Evolutionary conservation across 345 rosid genomes (phyloP).

Genomic region (Gynandropsis gynandra): DNA sequence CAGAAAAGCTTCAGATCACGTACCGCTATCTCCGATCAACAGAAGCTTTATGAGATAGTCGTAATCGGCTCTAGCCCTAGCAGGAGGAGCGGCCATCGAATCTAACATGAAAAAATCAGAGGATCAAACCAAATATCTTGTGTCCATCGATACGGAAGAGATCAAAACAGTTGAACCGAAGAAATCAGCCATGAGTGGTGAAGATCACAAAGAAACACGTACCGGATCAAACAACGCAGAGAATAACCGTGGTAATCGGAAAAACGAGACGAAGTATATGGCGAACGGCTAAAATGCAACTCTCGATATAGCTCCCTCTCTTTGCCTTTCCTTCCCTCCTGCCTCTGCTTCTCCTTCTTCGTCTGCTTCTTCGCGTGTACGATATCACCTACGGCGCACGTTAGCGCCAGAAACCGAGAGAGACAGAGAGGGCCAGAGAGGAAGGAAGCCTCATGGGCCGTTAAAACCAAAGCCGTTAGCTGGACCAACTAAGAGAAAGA

Average conservation of each 20-base stretch:
- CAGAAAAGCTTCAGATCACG: slow-evolving; percentile 21
- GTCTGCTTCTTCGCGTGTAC: slow-evolving; percentile 25
- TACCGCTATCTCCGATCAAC: slow-evolving; percentile 72
- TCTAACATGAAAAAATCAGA: slow-evolving; percentile 10
- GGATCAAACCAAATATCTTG: slow-evolving; percentile 15
- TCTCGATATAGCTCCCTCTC: slow-evolving; percentile 21
- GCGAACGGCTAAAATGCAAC: slow-evolving; percentile 28
- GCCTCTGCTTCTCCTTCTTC: slow-evolving; percentile 9
- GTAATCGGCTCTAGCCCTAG: slow-evolving; percentile 68
- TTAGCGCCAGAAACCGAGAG: slow-evolving; percentile 3
- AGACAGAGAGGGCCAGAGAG: background rate
- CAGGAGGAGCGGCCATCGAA: slow-evolving; percentile 73
- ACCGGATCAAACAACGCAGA: slow-evolving; percentile 17
- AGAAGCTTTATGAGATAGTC: slow-evolving; percentile 78
- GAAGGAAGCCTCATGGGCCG: slow-evolving; percentile 25
- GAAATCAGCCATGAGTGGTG: slow-evolving; percentile 11
- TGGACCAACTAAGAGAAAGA: slow-evolving; percentile 4
- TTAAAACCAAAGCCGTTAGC: slow-evolving; percentile 8
- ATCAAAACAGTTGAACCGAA: slow-evolving; percentile 10
- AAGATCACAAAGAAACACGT: background rate
- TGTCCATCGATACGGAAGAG: slow-evolving; percentile 15
- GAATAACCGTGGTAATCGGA: slow-evolving; percentile 20
- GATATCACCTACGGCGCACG: slow-evolving; percentile 27
- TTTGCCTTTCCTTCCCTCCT: background rate
- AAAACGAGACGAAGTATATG: slow-evolving; percentile 18